These are phyloP conservation scores for Trichosporon faecale DNA, from an alignment of 1,284 basidiomycete genomes.

Conservation along the genomic window DNA sequence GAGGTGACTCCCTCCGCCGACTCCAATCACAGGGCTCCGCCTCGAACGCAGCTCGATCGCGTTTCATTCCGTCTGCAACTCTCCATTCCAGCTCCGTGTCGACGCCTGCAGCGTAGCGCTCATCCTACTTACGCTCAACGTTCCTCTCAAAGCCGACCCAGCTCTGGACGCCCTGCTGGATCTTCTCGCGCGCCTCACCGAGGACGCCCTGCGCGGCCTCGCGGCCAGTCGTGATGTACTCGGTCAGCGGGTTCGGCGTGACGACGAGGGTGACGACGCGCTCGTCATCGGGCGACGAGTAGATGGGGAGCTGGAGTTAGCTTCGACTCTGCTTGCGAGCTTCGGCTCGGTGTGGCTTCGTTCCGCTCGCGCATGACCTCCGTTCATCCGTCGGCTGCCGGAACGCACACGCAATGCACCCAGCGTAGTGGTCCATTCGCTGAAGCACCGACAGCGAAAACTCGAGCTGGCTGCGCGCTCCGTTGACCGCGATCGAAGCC, in stretches of 20 bases:
- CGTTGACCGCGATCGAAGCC: neutral
- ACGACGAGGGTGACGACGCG: constrained; percentile 65
- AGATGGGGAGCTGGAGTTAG: constrained; percentile 68
- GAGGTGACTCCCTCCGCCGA: too few species aligned
- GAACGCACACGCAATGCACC: too few species aligned
- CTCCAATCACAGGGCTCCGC: too few species aligned
- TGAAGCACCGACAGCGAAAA: too few species aligned
- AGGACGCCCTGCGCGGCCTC: constrained; percentile 60
- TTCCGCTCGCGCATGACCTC: neutral
- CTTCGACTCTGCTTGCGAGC: too few species aligned
- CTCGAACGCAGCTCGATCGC: too few species aligned
- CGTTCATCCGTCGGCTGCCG: too few species aligned
- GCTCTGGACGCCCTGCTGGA: constrained; percentile 66
- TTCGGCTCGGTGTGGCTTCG: neutral
- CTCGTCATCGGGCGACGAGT: constrained; percentile 57
- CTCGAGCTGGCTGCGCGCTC: too few species aligned
- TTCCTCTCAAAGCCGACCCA: constrained; percentile 80
- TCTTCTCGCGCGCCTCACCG: constrained; percentile 59
- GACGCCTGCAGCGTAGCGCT: neutral
- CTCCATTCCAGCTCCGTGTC: neutral
- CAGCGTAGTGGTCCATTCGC: too few species aligned
- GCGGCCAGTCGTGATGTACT: constrained; percentile 66
- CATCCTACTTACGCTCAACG: constrained; percentile 67
- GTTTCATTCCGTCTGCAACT: too few species aligned
- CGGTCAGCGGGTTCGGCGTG: constrained; percentile 67